These are phyloP conservation scores for Fragaria iinumae DNA, from an alignment of 306 rosid species.

Conservation along the genomic window DNA sequence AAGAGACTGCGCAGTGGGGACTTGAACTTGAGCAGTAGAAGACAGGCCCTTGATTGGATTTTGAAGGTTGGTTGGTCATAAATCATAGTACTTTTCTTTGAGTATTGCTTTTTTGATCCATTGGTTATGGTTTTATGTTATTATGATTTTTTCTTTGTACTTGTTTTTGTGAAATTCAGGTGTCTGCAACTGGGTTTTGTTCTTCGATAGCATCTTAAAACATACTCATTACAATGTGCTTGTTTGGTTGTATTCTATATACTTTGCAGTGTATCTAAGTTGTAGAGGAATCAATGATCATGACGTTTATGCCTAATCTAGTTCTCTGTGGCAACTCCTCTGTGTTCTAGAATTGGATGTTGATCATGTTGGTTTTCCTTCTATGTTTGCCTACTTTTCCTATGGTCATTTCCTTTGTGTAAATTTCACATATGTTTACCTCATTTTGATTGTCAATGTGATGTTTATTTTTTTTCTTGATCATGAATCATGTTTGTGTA, in stretches of 20 bases:
- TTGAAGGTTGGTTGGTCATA: constrained; percentile 71
- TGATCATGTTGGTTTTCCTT: constrained; percentile 13
- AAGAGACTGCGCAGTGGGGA: constrained; percentile 58
- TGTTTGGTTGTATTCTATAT: constrained; percentile 21
- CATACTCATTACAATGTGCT: not conserved
- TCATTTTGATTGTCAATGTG: constrained; percentile 4
- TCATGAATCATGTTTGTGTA: constrained; percentile 16
- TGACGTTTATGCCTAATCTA: not conserved
- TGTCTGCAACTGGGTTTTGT: constrained; percentile 24
- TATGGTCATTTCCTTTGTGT: not conserved
- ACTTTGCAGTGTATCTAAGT: constrained; percentile 17
- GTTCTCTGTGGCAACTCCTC: constrained; percentile 11
- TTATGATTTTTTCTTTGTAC: constrained; percentile 1
- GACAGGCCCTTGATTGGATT: constrained; percentile 77
- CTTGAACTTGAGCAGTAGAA: constrained; percentile 60
- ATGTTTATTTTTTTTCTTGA: constrained; percentile 11
- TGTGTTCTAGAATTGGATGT: constrained; percentile 13
- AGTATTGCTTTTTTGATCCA: constrained; percentile 23
- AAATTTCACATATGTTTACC: not conserved
- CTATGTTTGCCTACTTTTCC: constrained; percentile 2
- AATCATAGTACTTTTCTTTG: constrained; percentile 19
- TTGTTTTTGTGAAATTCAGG: constrained; percentile 17
- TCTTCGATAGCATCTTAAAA: not conserved
- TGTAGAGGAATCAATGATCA: constrained; percentile 22
- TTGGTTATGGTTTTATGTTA: constrained; percentile 15